These are phyloP conservation scores for Breviolum minutum DNA, from an alignment of 73 alveolate genomes.

Conservation along the genomic window DNA sequence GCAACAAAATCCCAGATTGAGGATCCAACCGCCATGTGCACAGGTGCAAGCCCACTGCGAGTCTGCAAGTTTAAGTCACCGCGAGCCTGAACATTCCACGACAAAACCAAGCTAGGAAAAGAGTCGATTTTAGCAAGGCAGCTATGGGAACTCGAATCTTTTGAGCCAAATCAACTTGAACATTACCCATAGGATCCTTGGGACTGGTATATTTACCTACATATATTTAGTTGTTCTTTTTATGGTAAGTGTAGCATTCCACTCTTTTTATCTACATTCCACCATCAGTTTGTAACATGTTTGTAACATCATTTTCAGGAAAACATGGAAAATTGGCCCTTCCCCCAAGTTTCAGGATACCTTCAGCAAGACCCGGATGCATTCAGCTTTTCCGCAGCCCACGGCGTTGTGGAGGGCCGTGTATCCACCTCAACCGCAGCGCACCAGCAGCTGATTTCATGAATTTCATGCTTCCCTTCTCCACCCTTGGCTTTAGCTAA, in stretches of 20 bases:
- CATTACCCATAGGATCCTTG: too few species aligned
- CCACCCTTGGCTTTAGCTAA: too few species aligned
- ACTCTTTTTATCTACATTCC: too few species aligned
- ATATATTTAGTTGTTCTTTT: too few species aligned
- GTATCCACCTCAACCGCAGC: slow-evolving; percentile 30
- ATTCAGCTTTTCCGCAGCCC: slow-evolving; percentile 20
- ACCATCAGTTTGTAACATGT: too few species aligned
- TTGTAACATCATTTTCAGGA: background rate
- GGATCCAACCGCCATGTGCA: slow-evolving; percentile 22
- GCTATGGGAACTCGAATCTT: too few species aligned
- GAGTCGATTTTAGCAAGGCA: background rate
- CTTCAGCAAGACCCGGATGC: slow-evolving; percentile 44
- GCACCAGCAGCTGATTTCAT: background rate
- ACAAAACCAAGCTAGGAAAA: background rate
- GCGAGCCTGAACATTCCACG: background rate
- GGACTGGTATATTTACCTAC: too few species aligned
- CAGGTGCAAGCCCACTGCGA: slow-evolving; percentile 74
- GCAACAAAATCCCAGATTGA: background rate
- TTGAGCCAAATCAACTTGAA: too few species aligned
- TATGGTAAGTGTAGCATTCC: too few species aligned
- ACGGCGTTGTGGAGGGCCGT: slow-evolving; percentile 82
- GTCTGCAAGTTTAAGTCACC: slow-evolving; percentile 42
- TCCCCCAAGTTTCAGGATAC: background rate
- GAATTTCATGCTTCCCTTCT: too few species aligned
- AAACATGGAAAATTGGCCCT: too few species aligned